Evolutionary conservation across 1,284 basidiomycete species (phyloP).

Genomic region (Naganishia sp.): DNA sequence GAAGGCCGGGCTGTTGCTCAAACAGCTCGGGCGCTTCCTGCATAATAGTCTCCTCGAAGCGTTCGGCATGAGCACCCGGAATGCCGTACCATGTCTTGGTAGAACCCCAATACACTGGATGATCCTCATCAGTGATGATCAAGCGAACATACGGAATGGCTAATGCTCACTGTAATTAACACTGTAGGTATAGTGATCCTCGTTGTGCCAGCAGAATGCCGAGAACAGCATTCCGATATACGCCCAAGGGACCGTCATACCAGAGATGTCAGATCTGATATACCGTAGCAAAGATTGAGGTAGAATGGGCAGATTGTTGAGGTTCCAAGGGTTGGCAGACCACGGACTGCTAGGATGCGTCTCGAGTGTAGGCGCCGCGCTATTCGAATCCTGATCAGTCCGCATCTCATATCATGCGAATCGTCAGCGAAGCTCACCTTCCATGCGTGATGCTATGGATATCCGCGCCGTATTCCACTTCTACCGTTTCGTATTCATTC

Average conservation of each 20-base stretch:
- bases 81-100: conserved; percentile 99
- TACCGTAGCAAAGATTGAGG: conserved; percentile 72
- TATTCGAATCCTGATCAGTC: conserved; percentile 45
- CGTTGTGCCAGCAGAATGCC: conserved; percentile 99
- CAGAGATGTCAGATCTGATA: conserved; percentile 98
- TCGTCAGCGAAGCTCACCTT: conserved; percentile 61
- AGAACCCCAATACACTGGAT: conserved; percentile 94
- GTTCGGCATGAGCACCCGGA: conserved; percentile 88
- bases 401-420: background rate
- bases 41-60: conserved; percentile 95
- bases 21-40: conserved; percentile 97
- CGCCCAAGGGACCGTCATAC: conserved; percentile 99
- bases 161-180: conserved; percentile 79
- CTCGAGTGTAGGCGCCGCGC: conserved; percentile 92
- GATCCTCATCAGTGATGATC: conserved; percentile 35
- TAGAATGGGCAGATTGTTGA: conserved; percentile 94
- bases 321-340: conserved; percentile 91
- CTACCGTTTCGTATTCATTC: conserved; percentile 84
- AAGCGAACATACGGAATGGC: conserved; percentile 4
- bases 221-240: conserved; percentile 99
- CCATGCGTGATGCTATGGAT: conserved; percentile 97
- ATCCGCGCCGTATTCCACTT: conserved; percentile 98
- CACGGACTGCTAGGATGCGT: conserved; percentile 85
- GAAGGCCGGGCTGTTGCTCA: conserved; percentile 92
- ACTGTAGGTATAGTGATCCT: conserved; percentile 98